A percentile compares a stretch with the other conserved stretches of the same genome.
Evolutionary conservation across 1,139 yeast genomes (phyloP).

Genomic region (Candida dubliniensis): DNA sequence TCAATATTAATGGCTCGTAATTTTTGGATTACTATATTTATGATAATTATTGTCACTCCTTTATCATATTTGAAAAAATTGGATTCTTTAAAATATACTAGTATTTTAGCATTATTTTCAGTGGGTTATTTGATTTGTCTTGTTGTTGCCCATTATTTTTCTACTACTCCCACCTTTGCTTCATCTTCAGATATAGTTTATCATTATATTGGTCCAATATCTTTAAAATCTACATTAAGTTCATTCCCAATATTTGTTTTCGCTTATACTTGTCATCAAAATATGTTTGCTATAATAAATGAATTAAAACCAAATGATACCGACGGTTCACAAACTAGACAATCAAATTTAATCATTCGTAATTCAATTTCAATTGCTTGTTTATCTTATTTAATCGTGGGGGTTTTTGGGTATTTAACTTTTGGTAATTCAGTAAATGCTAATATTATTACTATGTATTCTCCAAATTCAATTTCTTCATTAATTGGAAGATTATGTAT

Average conservation of each 20-base stretch:
- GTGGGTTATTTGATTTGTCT: slow-evolving; percentile 77
- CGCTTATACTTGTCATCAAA: slow-evolving; percentile 95
- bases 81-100: slow-evolving; percentile 84
- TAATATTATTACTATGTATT: slow-evolving; percentile 70
- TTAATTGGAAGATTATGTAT: slow-evolving; percentile 71
- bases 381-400: slow-evolving; percentile 67
- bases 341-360: slow-evolving; percentile 54
- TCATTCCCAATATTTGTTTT: slow-evolving; percentile 88
- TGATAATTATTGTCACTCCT: slow-evolving; percentile 64
- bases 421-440: slow-evolving; percentile 76
- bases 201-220: slow-evolving; percentile 39
- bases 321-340: slow-evolving; percentile 51
- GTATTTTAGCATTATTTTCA: slow-evolving; percentile 78
- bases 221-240: slow-evolving; percentile 35
- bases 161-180: slow-evolving; percentile 39
- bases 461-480: slow-evolving; percentile 54
- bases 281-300: slow-evolving; percentile 85
- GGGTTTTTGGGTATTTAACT: slow-evolving; percentile 80
- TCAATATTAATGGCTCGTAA: slow-evolving; percentile 43
- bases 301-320: slow-evolving; percentile 45
- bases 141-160: slow-evolving; percentile 63
- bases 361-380: slow-evolving; percentile 61
- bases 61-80: slow-evolving; percentile 69
- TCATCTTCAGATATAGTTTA: slow-evolving; percentile 16
- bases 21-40: slow-evolving; percentile 69